phyloP scores from a whole-genome alignment of 768 basidiomycete genomes.

The Kwoniella sp. region DNA sequence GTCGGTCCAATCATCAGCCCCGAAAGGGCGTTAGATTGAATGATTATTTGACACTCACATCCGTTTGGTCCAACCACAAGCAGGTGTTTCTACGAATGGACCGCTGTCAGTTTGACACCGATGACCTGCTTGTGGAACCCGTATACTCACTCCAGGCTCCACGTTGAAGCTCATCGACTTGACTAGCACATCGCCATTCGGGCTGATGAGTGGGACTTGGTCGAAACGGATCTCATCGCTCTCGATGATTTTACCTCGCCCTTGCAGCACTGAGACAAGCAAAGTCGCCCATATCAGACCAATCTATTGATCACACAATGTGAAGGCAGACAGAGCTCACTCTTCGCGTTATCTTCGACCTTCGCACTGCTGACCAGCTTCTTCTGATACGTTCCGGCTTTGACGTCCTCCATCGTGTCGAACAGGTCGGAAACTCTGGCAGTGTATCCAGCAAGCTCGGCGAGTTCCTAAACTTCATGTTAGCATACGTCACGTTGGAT shows the following conservation, averaged over 20 bases:
- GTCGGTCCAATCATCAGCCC: constrained; percentile 2
- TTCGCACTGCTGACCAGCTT: constrained; percentile 74
- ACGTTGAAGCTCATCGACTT: constrained; percentile 83
- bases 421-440: constrained; percentile 84
- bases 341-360: constrained; percentile 72
- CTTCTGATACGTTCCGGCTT: constrained; percentile 83
- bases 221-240: constrained; percentile 84
- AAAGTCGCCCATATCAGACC: too few species aligned
- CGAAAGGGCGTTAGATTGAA: background rate
- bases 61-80: constrained; percentile 95
- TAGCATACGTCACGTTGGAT: background rate
- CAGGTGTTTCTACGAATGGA: constrained; percentile 70
- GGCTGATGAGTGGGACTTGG: constrained; percentile 90
- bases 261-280: constrained; percentile 66
- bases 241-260: constrained; percentile 76
- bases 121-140: background rate
- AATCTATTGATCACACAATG: too few species aligned
- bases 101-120: background rate
- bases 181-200: constrained; percentile 90
- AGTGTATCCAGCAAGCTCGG: constrained; percentile 94
- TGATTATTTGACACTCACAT: constrained; percentile 31
- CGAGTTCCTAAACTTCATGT: constrained; percentile 64
- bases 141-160: constrained; percentile 70
- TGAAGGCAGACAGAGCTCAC: constrained; percentile 61
- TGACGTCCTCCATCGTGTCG: constrained; percentile 86